A percentile compares a stretch with the other conserved stretches of the same genome.
These are phyloP conservation scores for Salvia splendens DNA, from an alignment of 257 asterid species.

Conservation along the genomic window DNA sequence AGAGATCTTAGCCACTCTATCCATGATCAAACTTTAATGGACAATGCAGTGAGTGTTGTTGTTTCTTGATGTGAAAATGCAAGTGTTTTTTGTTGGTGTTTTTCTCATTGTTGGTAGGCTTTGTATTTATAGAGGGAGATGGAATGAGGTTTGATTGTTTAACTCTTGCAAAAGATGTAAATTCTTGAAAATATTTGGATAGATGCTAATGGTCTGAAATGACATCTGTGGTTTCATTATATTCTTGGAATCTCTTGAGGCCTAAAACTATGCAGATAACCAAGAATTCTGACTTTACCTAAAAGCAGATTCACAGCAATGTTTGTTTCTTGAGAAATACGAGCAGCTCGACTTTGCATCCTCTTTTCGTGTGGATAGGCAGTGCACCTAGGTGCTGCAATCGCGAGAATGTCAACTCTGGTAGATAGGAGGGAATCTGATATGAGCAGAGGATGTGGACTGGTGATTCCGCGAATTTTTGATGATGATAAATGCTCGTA, in stretches of 20 bases:
- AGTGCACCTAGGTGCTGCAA: constrained; percentile 11
- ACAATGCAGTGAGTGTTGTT: not conserved
- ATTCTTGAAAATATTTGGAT: constrained; percentile 31
- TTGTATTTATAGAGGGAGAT: constrained; percentile 38
- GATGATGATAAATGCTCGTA: no score
- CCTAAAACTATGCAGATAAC: not conserved
- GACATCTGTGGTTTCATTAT: constrained; percentile 15
- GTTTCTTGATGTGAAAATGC: not conserved
- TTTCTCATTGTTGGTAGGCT: constrained; percentile 23
- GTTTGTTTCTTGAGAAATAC: not conserved
- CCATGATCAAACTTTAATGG: constrained; percentile 29
- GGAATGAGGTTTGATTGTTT: constrained; percentile 21
- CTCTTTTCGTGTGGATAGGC: constrained; percentile 17
- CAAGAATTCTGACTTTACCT: constrained; percentile 2
- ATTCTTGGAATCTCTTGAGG: constrained; percentile 20
- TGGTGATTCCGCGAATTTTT: no score
- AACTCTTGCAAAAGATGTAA: constrained; percentile 3
- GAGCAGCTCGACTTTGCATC: not conserved
- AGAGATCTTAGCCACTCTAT: constrained; percentile 48
- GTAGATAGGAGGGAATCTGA: constrained; percentile 23
- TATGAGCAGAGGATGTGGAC: not conserved
- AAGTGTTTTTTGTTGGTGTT: not conserved
- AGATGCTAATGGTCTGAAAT: constrained; percentile 8
- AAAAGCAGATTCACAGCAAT: constrained; percentile 23
- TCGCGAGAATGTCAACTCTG: constrained; percentile 31